Conservation (phyloP, 2,329 filamentous ascomycete species). For the Cadophora malorum region DNA sequence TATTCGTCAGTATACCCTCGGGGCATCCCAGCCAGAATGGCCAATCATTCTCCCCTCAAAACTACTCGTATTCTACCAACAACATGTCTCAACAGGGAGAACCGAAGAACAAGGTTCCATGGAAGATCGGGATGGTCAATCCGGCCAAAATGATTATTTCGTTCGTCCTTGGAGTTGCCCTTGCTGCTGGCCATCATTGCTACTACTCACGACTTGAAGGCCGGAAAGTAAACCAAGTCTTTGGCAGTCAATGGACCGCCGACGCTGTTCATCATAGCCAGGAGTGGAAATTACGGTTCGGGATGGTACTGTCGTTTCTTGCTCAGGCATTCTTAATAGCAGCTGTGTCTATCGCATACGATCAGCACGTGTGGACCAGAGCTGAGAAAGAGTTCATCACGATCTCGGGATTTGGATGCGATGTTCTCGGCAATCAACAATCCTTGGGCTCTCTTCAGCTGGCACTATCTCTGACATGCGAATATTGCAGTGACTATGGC, state of each 20-base stretch:
- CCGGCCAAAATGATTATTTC: no score
- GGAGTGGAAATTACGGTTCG: not conserved
- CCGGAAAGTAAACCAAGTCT: not conserved
- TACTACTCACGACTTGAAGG: not conserved
- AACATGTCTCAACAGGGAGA: no score
- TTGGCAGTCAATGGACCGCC: not conserved
- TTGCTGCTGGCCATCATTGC: not conserved
- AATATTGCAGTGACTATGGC: not conserved
- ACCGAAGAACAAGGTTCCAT: no score
- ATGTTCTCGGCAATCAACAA: not conserved
- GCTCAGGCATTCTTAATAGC: not conserved
- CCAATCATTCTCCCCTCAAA: no score
- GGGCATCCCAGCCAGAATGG: no score
- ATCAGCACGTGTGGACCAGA: not conserved
- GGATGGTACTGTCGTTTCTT: not conserved
- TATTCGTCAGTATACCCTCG: no score
- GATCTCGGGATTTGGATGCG: not conserved
- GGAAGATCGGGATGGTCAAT: no score
- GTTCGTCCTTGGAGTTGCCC: no score
- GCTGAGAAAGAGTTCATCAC: not conserved
- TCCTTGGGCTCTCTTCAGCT: not conserved
- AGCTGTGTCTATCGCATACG: not conserved
- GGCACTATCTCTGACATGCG: not conserved
- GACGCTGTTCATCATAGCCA: not conserved
- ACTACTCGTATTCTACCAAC: no score